Percentiles rank a stretch among this genome's conserved stretches.
Conservation (phyloP, 2,329 filamentous ascomycete species). For the Trichoderma sp. region DNA sequence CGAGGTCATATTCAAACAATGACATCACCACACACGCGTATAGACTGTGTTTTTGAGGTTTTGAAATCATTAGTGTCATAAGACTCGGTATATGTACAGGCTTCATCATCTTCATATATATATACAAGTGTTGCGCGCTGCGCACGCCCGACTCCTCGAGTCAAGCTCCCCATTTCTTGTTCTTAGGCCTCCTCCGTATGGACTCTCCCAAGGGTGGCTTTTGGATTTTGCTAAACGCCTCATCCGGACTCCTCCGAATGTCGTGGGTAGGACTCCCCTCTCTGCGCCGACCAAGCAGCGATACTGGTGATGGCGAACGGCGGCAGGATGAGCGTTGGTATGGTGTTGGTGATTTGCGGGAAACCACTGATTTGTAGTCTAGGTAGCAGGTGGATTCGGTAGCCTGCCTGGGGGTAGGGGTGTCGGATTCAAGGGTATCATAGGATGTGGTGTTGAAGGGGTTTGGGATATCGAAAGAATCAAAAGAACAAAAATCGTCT, state of each 20-base stretch:
- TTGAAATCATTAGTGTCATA: constrained; percentile 39
- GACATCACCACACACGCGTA: constrained; percentile 21
- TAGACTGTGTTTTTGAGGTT: constrained; percentile 12
- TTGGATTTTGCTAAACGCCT: constrained; percentile 50
- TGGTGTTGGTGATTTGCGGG: constrained; percentile 39
- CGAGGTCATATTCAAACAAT: constrained; percentile 12
- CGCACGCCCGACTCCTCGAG: constrained; percentile 35
- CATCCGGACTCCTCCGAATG: constrained; percentile 50
- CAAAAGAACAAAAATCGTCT: constrained; percentile 37
- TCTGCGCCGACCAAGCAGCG: constrained; percentile 35
- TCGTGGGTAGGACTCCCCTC: constrained; percentile 32
- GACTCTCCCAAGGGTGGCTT: constrained; percentile 47
- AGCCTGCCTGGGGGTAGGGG: constrained; percentile 46
- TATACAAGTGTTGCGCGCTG: constrained; percentile 40
- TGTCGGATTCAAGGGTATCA: constrained; percentile 46
- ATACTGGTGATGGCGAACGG: constrained; percentile 40
- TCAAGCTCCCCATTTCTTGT: constrained; percentile 46
- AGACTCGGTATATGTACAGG: constrained; percentile 43
- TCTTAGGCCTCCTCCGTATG: constrained; percentile 44
- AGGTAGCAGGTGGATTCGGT: constrained; percentile 38
- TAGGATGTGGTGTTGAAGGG: constrained; percentile 30
- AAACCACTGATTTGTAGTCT: constrained; percentile 39
- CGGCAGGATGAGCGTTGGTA: constrained; percentile 35
- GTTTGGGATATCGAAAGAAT: constrained; percentile 37
- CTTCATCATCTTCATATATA: constrained; percentile 41